These are phyloP conservation scores for Betula pendula DNA, from an alignment of 306 rosid genomes.

Conservation along the genomic window DNA sequence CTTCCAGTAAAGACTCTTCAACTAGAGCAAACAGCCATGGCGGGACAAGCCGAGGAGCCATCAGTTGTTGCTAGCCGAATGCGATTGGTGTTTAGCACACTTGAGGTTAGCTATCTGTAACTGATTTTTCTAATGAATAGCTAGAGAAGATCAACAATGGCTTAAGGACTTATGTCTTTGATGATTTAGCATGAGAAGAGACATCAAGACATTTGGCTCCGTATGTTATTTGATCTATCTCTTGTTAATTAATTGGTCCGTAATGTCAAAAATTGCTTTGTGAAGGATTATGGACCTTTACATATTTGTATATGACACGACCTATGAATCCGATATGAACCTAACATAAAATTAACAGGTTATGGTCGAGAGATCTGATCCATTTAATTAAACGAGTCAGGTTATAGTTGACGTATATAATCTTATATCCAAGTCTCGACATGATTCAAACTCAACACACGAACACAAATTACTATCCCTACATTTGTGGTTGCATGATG, in stretches of 20 bases:
- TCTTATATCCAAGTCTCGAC: too few relatives aligned
- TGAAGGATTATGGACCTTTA: neutral
- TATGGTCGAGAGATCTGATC: too few relatives aligned
- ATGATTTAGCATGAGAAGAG: neutral
- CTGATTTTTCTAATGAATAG: slow-evolving; percentile 8
- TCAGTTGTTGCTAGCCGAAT: slow-evolving; percentile 93
- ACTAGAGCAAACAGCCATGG: slow-evolving; percentile 90
- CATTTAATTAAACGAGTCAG: too few relatives aligned
- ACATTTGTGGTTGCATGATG: too few relatives aligned
- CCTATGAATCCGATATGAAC: too few relatives aligned
- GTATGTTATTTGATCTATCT: neutral
- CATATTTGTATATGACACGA: too few relatives aligned
- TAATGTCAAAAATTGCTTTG: neutral
- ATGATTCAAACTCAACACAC: too few relatives aligned
- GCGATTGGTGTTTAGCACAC: slow-evolving; percentile 86
- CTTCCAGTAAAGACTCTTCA: slow-evolving; percentile 97
- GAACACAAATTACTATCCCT: too few relatives aligned
- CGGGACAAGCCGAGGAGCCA: slow-evolving; percentile 83
- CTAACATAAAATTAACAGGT: too few relatives aligned
- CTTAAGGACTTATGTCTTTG: neutral
- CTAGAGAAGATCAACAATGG: neutral
- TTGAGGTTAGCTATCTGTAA: slow-evolving; percentile 64
- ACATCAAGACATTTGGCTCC: neutral
- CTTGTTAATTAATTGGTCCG: neutral
- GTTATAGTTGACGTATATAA: too few relatives aligned